These are phyloP conservation scores for Cladosporium sp. DNA, from an alignment of 2,329 filamentous ascomycete genomes.

Conservation along the genomic window DNA sequence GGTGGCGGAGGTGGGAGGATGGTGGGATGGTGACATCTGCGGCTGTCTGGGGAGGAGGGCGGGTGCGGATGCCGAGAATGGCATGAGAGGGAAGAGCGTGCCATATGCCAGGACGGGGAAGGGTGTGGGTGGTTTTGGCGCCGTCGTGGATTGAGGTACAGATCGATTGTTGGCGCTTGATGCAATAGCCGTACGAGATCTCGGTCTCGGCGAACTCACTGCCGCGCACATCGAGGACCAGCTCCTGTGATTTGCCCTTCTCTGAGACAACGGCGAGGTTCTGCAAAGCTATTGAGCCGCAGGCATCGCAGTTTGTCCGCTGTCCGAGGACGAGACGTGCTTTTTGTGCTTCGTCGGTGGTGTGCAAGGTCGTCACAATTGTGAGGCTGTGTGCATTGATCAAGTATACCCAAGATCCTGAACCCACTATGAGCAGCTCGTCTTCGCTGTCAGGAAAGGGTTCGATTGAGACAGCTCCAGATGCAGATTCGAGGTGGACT, in stretches of 20 bases:
- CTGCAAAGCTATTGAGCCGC: neutral
- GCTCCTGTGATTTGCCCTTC: neutral
- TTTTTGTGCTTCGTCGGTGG: neutral
- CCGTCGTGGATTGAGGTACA: constrained; percentile 2
- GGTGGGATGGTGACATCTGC: neutral
- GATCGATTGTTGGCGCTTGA: neutral
- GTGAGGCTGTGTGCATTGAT: neutral
- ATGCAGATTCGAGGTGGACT: constrained; percentile 14
- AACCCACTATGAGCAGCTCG: constrained; percentile 22
- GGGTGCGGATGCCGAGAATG: constrained; percentile 24
- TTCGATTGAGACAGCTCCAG: constrained; percentile 19
- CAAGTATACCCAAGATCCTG: neutral
- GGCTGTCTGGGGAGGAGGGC: constrained; percentile 1
- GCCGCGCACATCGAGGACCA: neutral
- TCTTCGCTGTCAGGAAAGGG: constrained; percentile 20
- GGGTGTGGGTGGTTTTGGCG: neutral
- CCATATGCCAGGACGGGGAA: constrained; percentile 20
- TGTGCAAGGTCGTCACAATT: neutral
- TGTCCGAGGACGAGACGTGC: neutral
- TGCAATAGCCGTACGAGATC: neutral
- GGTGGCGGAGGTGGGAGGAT: constrained; percentile 23
- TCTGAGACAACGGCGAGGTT: neutral
- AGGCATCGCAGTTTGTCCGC: constrained; percentile 2
- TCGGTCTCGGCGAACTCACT: neutral
- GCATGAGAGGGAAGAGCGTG: constrained; percentile 18